Base-by-base conservation (phyloP, 2,329 filamentous ascomycete genomes). In the Colletotrichum viniferum region DNA sequence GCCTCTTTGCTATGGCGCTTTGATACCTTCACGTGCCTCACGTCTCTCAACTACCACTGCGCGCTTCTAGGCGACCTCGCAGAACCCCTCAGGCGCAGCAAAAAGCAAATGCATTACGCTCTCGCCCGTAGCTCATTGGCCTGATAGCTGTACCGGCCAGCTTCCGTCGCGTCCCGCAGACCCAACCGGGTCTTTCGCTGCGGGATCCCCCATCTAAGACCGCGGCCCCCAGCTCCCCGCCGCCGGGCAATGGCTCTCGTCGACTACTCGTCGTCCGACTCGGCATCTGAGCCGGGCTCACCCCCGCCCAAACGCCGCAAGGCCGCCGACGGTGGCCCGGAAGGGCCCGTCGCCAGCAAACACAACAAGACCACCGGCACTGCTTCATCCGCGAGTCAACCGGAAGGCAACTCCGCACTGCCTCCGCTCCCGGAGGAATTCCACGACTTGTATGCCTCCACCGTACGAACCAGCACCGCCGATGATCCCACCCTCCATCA, bases 401-500 rank as follows among this genome's bases (percentile, higher is more conserved):
- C 62, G 8, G 63, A 43, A 14, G 30, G 61, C 13, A 55, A 63
- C 12, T 78, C 82, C 5, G 79, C 78, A 7, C 85, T 96, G 43
- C 95, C 95, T 34, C 94, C 96, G 10, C 89, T 98, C 26, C 96
- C 96, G 10, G 84, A 92, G 14, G 87, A 91, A 71, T 98, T 99
- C 84, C 94, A 96, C 83, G 94, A 98, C 83, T 89, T 98, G 70
- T 98, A 99, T 85, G 94, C 96, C 32, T 93, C 94, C 13, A 94
- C 93, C 55, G 93, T 94, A 67, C 92, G 96, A 77, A 88, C 94
- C 77, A 95, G 94, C 84, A 93, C 93, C 55, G 89, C 88, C 79
- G 97, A 98, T 84, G 94, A 98, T 81, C 96, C 96, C 1, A 88
- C 89, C 75, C 88, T 98, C 73, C 97, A 99, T 83, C 94, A 94